Base-by-base conservation (phyloP, 2,329 filamentous ascomycete genomes). In the Nothophoma quercina region DNA sequence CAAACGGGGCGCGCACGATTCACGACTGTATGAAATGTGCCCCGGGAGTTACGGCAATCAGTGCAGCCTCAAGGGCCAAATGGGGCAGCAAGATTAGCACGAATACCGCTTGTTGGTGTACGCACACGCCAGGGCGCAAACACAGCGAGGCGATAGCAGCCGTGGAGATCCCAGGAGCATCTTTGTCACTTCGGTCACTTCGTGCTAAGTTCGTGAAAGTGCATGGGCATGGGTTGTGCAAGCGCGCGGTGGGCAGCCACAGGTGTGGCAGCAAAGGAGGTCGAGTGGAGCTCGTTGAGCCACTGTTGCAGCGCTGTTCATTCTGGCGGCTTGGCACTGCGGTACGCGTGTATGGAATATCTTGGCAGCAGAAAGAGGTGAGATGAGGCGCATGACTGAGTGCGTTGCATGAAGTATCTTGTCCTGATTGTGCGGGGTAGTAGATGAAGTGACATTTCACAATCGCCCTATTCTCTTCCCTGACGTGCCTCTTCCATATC, bases 321-420 rank as follows among this genome's bases (percentile, higher is more conserved):
- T 39, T 23, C 19, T 55, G 51, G 51, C 40, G 40, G 12, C 51
- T 55, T 22, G 51, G 51, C 51, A 30, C 42, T 58, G 51, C 55
- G 55, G 51, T 42, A 58, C 55, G 55, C 55, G 55, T 57, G 50
- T 34, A 49, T 18, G 4, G 7, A n/a, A 2, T 7, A 5, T 35
- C 54, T 57, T 57, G 54, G 54, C 50, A 12, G 8, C 25, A 18
- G 13, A 16, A 38, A 12, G 35, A 49, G 25, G 30, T 51, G 23
- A 49, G 25, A 25, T 51, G 23, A 46, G 35, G 46, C 41, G 46
- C 41, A 41, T 51, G 52, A 51, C 21, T 45, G 39, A 10, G 15
- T 29, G 33, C 13, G 22, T 22, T 41, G n/a, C 41, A 40, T 44
- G 15, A 15, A 16, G 4, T 1, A 23, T 2, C 5, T 15, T 1